Percentiles rank a stretch among this genome's conserved stretches.
phyloP scores from a whole-genome alignment of 2,329 filamentous ascomycete species.

The Clonostachys byssicola region DNA sequence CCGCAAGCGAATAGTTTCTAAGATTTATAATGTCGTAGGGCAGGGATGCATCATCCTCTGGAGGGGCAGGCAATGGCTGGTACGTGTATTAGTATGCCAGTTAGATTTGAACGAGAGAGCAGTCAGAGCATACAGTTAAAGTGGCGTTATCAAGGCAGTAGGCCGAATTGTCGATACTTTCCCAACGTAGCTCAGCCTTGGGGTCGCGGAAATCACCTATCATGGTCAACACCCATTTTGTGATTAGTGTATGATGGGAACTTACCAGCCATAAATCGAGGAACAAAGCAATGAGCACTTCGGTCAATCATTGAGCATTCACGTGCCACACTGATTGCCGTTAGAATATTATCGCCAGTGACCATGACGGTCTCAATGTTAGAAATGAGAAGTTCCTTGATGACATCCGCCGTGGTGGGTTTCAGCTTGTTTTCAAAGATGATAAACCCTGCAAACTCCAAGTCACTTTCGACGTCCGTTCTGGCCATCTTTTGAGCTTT shows the following conservation, averaged over 20 bases:
- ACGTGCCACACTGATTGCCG: constrained; percentile 89
- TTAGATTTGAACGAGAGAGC: not conserved
- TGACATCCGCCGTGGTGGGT: constrained; percentile 73
- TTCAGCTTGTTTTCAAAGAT: constrained; percentile 99
- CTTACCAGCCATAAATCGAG: constrained; percentile 74
- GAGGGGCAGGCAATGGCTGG: constrained; percentile 67
- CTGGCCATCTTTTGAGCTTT: constrained; percentile 93
- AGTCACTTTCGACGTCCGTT: constrained; percentile 73
- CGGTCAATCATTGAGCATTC: constrained; percentile 82
- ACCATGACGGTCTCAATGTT: constrained; percentile 93
- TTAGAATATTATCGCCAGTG: constrained; percentile 96
- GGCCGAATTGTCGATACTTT: constrained; percentile 85
- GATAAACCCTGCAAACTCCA: constrained; percentile 93
- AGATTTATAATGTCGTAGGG: constrained; percentile 81
- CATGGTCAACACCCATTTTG: not conserved
- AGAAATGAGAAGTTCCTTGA: constrained; percentile 77
- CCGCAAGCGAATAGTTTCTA: constrained; percentile 81
- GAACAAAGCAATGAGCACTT: constrained; percentile 86
- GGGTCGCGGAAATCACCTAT: constrained; percentile 69
- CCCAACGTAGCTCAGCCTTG: constrained; percentile 75
- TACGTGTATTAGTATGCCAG: not conserved
- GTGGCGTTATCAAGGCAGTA: constrained; percentile 77
- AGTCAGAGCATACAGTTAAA: constrained; percentile 50
- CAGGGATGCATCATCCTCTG: constrained; percentile 73
- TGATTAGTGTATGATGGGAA: not conserved